Evolutionary conservation across 345 rosid species (phyloP).

Genomic region (Mallotus nudiflorus): DNA sequence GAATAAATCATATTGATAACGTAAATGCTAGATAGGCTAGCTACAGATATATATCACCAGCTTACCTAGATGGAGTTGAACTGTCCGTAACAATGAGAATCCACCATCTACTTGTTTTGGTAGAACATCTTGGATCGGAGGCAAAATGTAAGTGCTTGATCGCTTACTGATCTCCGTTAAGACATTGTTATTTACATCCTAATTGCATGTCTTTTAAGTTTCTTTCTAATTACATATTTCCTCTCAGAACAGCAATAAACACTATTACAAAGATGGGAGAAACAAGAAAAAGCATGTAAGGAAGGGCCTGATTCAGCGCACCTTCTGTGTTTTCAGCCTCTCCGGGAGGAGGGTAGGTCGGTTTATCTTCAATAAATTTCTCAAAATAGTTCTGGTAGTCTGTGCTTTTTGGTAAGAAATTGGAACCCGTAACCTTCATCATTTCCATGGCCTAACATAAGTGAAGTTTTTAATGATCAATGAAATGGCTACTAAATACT

Average conservation of each 20-base stretch:
- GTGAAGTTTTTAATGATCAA: neutral
- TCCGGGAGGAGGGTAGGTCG: constrained; percentile 25
- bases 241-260: constrained; percentile 53
- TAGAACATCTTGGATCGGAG: too few relatives aligned
- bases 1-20: too few relatives aligned
- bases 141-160: too few relatives aligned
- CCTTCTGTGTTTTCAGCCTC: constrained; percentile 40
- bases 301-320: constrained; percentile 55
- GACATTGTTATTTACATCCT: too few relatives aligned
- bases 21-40: too few relatives aligned
- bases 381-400: constrained; percentile 76
- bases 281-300: constrained; percentile 59
- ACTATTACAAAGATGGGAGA: constrained; percentile 68
- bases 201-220: too few relatives aligned
- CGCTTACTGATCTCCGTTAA: too few relatives aligned
- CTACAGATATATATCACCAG: too few relatives aligned
- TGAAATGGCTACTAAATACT: neutral
- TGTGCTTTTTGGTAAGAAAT: constrained; percentile 29
- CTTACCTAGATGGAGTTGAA: too few relatives aligned
- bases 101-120: too few relatives aligned
- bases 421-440: constrained; percentile 65
- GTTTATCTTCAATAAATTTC: constrained; percentile 60
- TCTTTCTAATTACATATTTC: constrained; percentile 31
- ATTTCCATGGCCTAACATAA: constrained; percentile 74
- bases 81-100: too few relatives aligned